Evolutionary conservation across 2,329 filamentous ascomycete species (phyloP), one percentile per base, ranked within the genome.

Genomic region (Monilinia laxa): DNA sequence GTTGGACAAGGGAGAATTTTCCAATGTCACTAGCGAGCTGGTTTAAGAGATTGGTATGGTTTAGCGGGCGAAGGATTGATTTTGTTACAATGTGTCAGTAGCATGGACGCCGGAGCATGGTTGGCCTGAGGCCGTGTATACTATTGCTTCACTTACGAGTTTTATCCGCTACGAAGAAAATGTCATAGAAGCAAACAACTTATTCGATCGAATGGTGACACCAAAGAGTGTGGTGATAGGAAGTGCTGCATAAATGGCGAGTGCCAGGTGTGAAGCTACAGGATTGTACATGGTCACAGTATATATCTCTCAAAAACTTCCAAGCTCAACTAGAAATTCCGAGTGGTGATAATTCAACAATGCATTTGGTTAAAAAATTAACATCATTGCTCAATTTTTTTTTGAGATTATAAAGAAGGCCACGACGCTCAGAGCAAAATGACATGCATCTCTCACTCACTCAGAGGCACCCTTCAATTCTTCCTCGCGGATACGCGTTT

Each of bases 1-100:
- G 88, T 81, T 99, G 76, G 90, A 97, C 79, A 96, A 96, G 87
- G 93, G 93, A 79, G 95, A 99, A 83, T 99, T 99, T 80, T 94
- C 75, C 53, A 76, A 76, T 66, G 75, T 76, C 57, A 76, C 75
- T 47, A 76, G 75, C 68, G 73, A 76, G 65, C 64, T 76, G 67
- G 71, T 75, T 55, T 75, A 74, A 71, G 69, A 70, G 42, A 18
- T n/a, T 12, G 59, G 67, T 52, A 67, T 59, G 42, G 45, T 45
- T 55, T 56, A 25, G 62, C 45, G 67, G 54, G 60, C 23, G 49
- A 55, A 65, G 23, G 58, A 58, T 49, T 58, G 51, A 68, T 73
- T 73, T 73, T 69, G 68, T 72, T 72, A 38, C 62, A 70, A 68
- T 75, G 73, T 74, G 72, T 74, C 73, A 74, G 72, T 72, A 73